Percentiles rank a stretch among this genome's conserved stretches.
These are phyloP conservation scores for Apiospora phragmitis DNA, from an alignment of 2,329 filamentous ascomycete genomes.

Conservation along the genomic window DNA sequence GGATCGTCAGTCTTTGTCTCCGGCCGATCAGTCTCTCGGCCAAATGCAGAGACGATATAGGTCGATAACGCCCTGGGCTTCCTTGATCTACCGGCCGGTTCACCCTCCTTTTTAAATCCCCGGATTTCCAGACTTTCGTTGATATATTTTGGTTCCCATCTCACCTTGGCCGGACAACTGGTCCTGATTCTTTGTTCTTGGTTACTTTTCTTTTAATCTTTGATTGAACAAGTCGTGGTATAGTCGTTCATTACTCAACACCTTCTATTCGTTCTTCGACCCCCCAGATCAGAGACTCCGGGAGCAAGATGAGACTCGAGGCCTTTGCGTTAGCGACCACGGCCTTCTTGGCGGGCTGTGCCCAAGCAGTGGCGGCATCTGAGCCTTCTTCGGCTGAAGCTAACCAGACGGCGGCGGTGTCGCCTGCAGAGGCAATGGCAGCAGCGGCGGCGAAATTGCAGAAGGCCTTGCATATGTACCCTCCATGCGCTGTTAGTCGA, in stretches of 20 bases:
- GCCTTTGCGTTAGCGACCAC: not conserved
- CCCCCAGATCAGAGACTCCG: not conserved
- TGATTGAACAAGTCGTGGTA: not conserved
- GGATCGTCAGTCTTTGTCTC: not conserved
- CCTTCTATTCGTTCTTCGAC: not conserved
- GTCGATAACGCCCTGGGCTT: not conserved
- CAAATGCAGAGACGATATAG: not conserved
- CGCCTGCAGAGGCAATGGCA: not conserved
- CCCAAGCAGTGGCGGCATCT: not conserved
- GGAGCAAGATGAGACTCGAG: not conserved
- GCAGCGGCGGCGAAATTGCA: not conserved
- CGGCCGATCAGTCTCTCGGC: not conserved
- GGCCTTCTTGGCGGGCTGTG: not conserved
- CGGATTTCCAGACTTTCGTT: not conserved
- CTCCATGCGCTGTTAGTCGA: slow-evolving; percentile 14
- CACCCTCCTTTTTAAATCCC: not conserved
- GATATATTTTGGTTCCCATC: not conserved
- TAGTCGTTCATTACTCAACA: not conserved
- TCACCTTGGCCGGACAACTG: not conserved
- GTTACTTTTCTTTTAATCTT: not conserved
- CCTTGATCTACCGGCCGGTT: not conserved
- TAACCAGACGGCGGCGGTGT: not conserved
- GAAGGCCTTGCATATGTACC: slow-evolving; percentile 3
- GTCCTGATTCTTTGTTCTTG: not conserved
- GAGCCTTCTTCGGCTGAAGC: not conserved